Percentiles rank a stretch among this genome's conserved stretches.
These are phyloP conservation scores for Xylariaceae sp. DNA, from an alignment of 2,329 filamentous ascomycete genomes.

Conservation along the genomic window DNA sequence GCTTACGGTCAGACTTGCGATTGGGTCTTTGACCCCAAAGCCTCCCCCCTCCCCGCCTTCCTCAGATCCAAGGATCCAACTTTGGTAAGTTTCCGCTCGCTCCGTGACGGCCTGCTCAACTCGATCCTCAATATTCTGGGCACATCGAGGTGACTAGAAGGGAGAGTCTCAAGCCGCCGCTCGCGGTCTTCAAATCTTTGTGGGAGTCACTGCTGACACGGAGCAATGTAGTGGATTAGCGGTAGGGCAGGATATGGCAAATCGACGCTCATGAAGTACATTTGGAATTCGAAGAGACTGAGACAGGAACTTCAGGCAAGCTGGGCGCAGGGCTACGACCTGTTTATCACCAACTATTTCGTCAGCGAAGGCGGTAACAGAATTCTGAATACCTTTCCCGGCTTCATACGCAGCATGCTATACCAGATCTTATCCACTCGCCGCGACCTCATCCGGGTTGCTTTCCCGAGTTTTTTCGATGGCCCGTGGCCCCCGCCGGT, in stretches of 20 bases:
- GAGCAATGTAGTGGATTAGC: conserved; percentile 26
- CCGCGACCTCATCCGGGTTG: conserved; percentile 24
- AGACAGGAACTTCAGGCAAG: conserved; percentile 17
- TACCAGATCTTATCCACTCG: conserved; percentile 26
- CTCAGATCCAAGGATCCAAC: conserved; percentile 16
- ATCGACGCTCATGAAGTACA: conserved; percentile 39
- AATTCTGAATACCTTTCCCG: conserved; percentile 32
- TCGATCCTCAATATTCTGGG: too few species aligned
- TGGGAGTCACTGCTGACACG: too few species aligned
- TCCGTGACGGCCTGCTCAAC: too few species aligned
- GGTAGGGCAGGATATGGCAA: conserved; percentile 40
- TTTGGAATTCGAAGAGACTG: conserved; percentile 23
- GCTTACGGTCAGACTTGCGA: conserved; percentile 34
- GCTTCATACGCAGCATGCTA: conserved; percentile 30
- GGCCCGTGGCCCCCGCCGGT: conserved; percentile 22
- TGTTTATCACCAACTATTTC: conserved; percentile 29
- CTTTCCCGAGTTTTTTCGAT: conserved; percentile 24
- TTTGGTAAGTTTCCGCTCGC: conserved; percentile 10
- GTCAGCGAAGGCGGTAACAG: conserved; percentile 32
- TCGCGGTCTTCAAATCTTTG: too few species aligned
- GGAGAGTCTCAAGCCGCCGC: too few species aligned
- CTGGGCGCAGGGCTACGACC: conserved; percentile 25
- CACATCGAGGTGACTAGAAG: too few species aligned
- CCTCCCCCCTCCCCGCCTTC: conserved; percentile 16
- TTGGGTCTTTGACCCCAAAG: conserved; percentile 31